Evolutionary conservation across 2,329 filamentous ascomycete species (phyloP).

Genomic region (Colletotrichum limetticola): DNA sequence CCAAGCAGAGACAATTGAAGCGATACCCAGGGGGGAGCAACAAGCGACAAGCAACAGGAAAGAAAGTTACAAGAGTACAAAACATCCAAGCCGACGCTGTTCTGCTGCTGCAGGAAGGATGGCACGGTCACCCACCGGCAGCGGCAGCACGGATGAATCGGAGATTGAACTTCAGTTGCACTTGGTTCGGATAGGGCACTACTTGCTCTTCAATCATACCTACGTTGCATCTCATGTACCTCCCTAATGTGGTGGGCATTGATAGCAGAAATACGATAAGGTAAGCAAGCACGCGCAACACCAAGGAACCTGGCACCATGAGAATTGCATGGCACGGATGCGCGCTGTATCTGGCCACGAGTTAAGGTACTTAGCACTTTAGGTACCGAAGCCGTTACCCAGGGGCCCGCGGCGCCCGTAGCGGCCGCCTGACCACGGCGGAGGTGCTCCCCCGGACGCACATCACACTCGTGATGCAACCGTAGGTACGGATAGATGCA

Average conservation of each 20-base stretch:
- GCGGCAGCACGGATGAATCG: slow-evolving; percentile 30
- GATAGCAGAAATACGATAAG: not conserved
- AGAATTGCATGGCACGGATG: slow-evolving; percentile 3
- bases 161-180: slow-evolving; percentile 12
- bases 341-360: not conserved
- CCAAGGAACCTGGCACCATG: not conserved
- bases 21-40: not conserved
- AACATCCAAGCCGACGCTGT: not conserved
- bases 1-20: not conserved
- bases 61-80: not conserved
- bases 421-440: not conserved
- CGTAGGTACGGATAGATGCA: not conserved
- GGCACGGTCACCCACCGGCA: slow-evolving; percentile 1
- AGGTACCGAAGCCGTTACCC: not conserved
- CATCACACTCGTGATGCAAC: not conserved
- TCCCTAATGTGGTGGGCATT: not conserved
- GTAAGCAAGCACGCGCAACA: not conserved
- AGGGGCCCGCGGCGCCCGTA: slow-evolving; percentile 3
- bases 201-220: not conserved
- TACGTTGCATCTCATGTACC: not conserved
- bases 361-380: too few species aligned
- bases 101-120: slow-evolving; percentile 20
- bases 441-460: not conserved
- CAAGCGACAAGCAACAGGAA: not conserved
- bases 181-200: not conserved